Evolutionary conservation across 305 asterid species (phyloP).

Genomic region (Ilex paraguariensis): DNA sequence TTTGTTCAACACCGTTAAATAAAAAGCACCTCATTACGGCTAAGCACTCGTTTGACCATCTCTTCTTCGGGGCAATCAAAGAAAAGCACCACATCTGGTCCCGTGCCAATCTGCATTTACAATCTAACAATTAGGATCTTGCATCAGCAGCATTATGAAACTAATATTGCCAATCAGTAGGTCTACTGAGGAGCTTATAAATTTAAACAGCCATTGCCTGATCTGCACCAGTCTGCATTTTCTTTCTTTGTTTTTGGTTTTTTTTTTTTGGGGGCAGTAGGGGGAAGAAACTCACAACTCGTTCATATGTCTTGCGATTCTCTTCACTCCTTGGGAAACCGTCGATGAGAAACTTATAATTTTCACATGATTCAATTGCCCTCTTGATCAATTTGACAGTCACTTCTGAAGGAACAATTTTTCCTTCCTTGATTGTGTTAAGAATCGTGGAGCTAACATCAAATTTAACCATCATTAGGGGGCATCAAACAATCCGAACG

Average conservation of each 20-base stretch:
- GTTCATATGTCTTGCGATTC: constrained; percentile 76
- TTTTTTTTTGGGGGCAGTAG: too few species aligned
- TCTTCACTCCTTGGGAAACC: constrained; percentile 98
- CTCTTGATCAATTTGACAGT: constrained; percentile 67
- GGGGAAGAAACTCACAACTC: constrained; percentile 56
- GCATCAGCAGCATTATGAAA: background rate
- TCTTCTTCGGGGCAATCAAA: constrained; percentile 89
- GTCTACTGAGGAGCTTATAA: too few species aligned
- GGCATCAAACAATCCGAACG: too few species aligned
- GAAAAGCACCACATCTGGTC: constrained; percentile 86
- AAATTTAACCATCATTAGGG: constrained; percentile 9
- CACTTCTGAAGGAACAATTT: constrained; percentile 89
- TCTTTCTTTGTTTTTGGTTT: too few species aligned
- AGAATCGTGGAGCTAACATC: constrained; percentile 77
- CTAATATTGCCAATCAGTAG: too few species aligned
- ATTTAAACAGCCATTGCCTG: too few species aligned
- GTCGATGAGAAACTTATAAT: constrained; percentile 71
- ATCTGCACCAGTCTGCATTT: too few species aligned
- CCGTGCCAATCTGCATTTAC: constrained; percentile 60
- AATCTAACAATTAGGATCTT: constrained; percentile 7
- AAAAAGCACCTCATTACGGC: constrained; percentile 66
- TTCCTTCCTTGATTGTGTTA: constrained; percentile 74
- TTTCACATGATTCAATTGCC: constrained; percentile 62
- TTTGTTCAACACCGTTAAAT: constrained; percentile 5
- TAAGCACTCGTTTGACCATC: constrained; percentile 85